Conservation (phyloP, 108 stramenopile genomes). For the Poteriospumella lacustris region DNA sequence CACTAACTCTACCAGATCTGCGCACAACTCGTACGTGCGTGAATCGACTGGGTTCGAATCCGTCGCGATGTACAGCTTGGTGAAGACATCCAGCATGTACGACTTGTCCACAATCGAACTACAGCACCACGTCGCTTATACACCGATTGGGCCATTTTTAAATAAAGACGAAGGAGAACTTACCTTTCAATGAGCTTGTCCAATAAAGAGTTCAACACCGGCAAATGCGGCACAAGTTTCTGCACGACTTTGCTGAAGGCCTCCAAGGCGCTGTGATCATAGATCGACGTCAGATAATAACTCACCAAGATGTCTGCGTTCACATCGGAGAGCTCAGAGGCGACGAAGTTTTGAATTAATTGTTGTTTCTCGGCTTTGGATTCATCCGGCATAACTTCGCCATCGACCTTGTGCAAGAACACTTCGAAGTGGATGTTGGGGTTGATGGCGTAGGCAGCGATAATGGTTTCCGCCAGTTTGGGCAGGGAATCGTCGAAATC, state of each 20-base stretch:
- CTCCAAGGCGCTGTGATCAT: slow-evolving; percentile 97
- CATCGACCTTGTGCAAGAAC: slow-evolving; percentile 99
- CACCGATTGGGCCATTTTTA: too few relatives aligned
- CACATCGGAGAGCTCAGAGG: slow-evolving; percentile 38
- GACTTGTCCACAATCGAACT: slow-evolving; percentile 96
- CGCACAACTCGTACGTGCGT: slow-evolving; percentile 88
- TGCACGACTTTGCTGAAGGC: slow-evolving; percentile 62
- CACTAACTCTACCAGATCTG: slow-evolving; percentile 98
- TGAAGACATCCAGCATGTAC: slow-evolving; percentile 92
- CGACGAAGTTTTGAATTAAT: slow-evolving; percentile 63
- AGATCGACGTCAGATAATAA: slow-evolving; percentile 87
- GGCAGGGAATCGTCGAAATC: slow-evolving; percentile 50
- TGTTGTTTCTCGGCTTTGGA: slow-evolving; percentile 90
- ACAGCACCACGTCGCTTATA: slow-evolving; percentile 22
- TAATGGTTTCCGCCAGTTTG: slow-evolving; percentile 80
- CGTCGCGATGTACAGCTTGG: slow-evolving; percentile 88
- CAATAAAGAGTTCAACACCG: slow-evolving; percentile 82
- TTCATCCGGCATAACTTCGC: slow-evolving; percentile 91
- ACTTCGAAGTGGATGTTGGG: slow-evolving; percentile 83
- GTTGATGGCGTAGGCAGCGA: slow-evolving; percentile 71
- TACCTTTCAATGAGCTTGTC: slow-evolving; percentile 70
- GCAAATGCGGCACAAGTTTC: slow-evolving; percentile 82
- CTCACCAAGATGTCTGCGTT: slow-evolving; percentile 60
- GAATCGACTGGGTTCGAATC: slow-evolving; percentile 94
- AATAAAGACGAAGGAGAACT: neutral